A percentile compares a stretch with the other conserved stretches of the same genome.
Conservation (phyloP, 1,139 yeast species). For the Pichia sp. region DNA sequence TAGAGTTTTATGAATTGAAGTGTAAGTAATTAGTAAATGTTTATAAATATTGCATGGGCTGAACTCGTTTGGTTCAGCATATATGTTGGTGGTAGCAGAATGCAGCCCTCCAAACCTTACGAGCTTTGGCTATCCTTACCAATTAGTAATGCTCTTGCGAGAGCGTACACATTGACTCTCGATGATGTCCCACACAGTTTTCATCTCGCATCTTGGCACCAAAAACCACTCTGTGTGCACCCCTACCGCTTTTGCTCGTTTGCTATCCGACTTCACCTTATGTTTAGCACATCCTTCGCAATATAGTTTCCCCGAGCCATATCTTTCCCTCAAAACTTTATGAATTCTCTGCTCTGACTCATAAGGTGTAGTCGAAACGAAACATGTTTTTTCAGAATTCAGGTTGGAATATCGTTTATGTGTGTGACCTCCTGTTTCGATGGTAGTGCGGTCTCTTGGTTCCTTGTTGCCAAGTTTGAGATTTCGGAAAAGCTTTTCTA, state of each 20-base stretch:
- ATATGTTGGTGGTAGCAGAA: too few relatives aligned
- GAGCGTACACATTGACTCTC: slow-evolving; percentile 12
- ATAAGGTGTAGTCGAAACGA: slow-evolving; percentile 40
- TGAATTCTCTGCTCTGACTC: slow-evolving; percentile 45
- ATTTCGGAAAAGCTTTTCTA: slow-evolving; percentile 17
- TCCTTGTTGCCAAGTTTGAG: slow-evolving; percentile 12
- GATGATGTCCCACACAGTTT: slow-evolving; percentile 39
- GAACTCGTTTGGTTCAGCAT: too few relatives aligned
- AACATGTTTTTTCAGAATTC: slow-evolving; percentile 19
- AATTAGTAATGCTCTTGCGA: too few relatives aligned
- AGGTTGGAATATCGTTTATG: slow-evolving; percentile 18
- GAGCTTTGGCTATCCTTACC: too few relatives aligned
- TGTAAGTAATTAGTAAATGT: too few relatives aligned
- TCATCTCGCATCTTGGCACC: slow-evolving; percentile 44
- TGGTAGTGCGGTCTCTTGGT: not conserved
- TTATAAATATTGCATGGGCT: too few relatives aligned
- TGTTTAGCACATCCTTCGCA: slow-evolving; percentile 22
- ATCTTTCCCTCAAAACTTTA: slow-evolving; percentile 42
- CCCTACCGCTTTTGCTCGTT: slow-evolving; percentile 26
- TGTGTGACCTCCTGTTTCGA: slow-evolving; percentile 4
- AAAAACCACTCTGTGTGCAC: slow-evolving; percentile 60
- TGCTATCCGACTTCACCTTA: slow-evolving; percentile 4
- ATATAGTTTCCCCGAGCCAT: slow-evolving; percentile 24
- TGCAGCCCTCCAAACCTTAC: too few relatives aligned
- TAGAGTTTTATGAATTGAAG: too few relatives aligned